Conservation (phyloP, 2,329 filamentous ascomycete genomes). For the Colletotrichum lini region DNA sequence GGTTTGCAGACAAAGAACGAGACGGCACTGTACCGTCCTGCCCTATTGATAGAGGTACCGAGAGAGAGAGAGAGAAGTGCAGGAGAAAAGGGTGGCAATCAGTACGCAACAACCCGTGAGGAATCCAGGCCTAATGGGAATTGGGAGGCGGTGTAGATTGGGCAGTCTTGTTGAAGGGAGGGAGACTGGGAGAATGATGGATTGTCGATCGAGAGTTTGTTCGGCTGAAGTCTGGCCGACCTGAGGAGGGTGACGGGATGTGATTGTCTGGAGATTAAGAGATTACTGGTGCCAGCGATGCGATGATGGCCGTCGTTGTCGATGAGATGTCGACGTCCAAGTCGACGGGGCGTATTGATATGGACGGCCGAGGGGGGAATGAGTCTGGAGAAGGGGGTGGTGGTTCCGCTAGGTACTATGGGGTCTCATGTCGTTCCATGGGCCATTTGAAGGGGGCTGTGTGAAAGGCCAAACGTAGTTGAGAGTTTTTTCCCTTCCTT, state of each 20-base stretch:
- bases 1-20: conserved; percentile 27
- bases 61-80: neutral
- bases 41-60: neutral
- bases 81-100: neutral
- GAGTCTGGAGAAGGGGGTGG: conserved; percentile 1
- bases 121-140: neutral
- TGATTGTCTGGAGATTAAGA: neutral
- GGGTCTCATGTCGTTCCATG: conserved; percentile 2
- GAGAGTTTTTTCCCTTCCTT: neutral
- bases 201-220: neutral
- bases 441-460: conserved; percentile 10
- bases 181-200: neutral
- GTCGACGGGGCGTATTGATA: neutral
- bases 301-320: neutral
- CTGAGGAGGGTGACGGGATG: neutral
- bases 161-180: conserved; percentile 1
- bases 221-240: neutral
- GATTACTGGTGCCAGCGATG: conserved; percentile 20
- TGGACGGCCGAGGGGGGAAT: neutral
- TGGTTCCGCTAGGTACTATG: conserved; percentile 1
- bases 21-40: no score
- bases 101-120: conserved; percentile 2
- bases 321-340: neutral
- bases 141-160: conserved; percentile 12
- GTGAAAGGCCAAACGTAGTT: neutral